These are phyloP conservation scores for Neonectria punicea DNA, from an alignment of 2,329 filamentous ascomycete species.

Conservation along the genomic window DNA sequence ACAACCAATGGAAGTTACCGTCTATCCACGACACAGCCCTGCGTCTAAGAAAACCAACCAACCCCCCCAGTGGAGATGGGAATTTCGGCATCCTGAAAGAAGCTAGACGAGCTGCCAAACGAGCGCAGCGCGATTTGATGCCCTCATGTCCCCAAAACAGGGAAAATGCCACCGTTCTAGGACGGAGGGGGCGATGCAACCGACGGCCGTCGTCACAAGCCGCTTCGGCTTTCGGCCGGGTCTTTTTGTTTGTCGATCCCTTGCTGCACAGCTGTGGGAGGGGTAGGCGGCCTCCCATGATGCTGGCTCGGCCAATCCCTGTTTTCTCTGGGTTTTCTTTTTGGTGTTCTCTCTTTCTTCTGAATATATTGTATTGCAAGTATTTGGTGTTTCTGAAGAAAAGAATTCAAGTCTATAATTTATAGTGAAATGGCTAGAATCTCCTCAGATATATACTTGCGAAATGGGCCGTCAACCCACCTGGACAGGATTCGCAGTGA, in stretches of 20 bases:
- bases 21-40: conserved; percentile 24
- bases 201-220: conserved; percentile 13
- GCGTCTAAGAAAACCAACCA: conserved; percentile 1
- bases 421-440: background rate
- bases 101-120: conserved; percentile 20
- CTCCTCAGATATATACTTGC: background rate
- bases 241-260: conserved; percentile 7
- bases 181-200: conserved; percentile 8
- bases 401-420: too few species aligned
- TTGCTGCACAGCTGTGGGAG: background rate
- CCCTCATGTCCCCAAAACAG: conserved; percentile 1
- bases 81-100: conserved; percentile 21
- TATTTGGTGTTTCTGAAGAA: too few species aligned
- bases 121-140: conserved; percentile 3
- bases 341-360: too few species aligned
- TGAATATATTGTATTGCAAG: too few species aligned
- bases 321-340: too few species aligned
- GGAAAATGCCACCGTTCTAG: conserved; percentile 10
- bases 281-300: conserved; percentile 24
- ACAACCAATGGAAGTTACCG: conserved; percentile 31
- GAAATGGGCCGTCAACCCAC: conserved; percentile 2
- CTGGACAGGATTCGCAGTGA: background rate
- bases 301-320: background rate
- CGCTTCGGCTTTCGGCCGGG: conserved; percentile 9
- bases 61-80: conserved; percentile 5